phyloP scores from a whole-genome alignment of 2,329 filamentous ascomycete species.

The Geosmithia flava region DNA sequence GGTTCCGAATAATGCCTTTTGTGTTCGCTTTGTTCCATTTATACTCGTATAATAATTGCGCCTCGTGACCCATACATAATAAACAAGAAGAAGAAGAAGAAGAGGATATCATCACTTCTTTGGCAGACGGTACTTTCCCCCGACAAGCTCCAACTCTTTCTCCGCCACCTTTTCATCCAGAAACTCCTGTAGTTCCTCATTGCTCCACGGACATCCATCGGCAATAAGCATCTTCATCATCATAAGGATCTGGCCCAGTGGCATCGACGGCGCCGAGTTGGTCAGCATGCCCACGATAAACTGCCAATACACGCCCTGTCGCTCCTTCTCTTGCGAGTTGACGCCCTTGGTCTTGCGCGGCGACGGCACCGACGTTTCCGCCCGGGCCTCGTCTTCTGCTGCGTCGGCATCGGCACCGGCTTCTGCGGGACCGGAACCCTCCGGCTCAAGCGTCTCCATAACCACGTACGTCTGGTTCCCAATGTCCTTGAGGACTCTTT shows the following conservation, averaged over 20 bases:
- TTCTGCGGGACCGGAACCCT: constrained; percentile 9
- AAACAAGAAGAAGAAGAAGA: not conserved
- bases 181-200: constrained; percentile 77
- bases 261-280: constrained; percentile 73
- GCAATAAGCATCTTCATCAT: constrained; percentile 91
- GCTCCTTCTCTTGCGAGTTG: constrained; percentile 51
- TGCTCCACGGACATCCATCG: constrained; percentile 79
- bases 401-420: constrained; percentile 17
- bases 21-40: too few relatives aligned
- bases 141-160: constrained; percentile 55
- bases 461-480: constrained; percentile 48
- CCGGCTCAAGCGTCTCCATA: constrained; percentile 48
- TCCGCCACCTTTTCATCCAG: constrained; percentile 64
- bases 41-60: too few relatives aligned
- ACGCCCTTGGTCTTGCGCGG: constrained; percentile 41
- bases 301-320: constrained; percentile 64
- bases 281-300: constrained; percentile 94
- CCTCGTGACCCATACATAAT: not conserved
- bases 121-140: constrained; percentile 56
- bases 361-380: constrained; percentile 15
- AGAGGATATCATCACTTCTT: constrained; percentile 34
- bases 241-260: constrained; percentile 69
- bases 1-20: too few relatives aligned
- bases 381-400: constrained; percentile 7
- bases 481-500: constrained; percentile 49